A percentile compares a stretch with the other conserved stretches of the same genome.
These are phyloP conservation scores for Prunus campanulata DNA, from an alignment of 306 rosid genomes.

Conservation along the genomic window DNA sequence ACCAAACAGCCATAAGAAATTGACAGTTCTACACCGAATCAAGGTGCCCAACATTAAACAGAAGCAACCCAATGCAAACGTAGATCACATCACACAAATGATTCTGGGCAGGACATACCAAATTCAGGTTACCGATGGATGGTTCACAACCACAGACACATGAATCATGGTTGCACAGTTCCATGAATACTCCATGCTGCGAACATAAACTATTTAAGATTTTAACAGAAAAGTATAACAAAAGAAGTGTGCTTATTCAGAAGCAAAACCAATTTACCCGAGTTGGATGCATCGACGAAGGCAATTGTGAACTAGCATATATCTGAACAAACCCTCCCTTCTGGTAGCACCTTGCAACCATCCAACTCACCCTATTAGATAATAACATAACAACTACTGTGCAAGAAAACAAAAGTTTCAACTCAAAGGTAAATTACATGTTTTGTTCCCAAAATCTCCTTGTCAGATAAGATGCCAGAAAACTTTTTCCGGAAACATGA, in stretches of 20 bases:
- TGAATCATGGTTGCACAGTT: slow-evolving; percentile 53
- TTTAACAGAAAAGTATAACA: slow-evolving; percentile 11
- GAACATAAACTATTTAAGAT: slow-evolving; percentile 26
- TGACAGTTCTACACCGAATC: not conserved
- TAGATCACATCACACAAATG: not conserved
- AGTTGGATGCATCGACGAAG: slow-evolving; percentile 42
- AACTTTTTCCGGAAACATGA: slow-evolving; percentile 74
- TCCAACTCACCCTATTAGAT: slow-evolving; percentile 26
- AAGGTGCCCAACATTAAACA: slow-evolving; percentile 6
- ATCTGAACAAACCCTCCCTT: slow-evolving; percentile 77
- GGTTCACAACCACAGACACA: slow-evolving; percentile 53
- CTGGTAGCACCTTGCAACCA: slow-evolving; percentile 61
- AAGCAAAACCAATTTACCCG: slow-evolving; percentile 40
- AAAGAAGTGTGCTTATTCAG: slow-evolving; percentile 10
- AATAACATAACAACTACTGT: not conserved
- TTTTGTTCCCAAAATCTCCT: slow-evolving; percentile 80
- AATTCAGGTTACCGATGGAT: slow-evolving; percentile 42
- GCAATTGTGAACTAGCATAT: slow-evolving; percentile 54
- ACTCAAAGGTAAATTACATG: slow-evolving; percentile 52
- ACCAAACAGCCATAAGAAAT: not conserved
- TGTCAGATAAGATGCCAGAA: slow-evolving; percentile 62
- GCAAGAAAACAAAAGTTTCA: slow-evolving; percentile 16
- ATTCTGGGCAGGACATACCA: slow-evolving; percentile 42
- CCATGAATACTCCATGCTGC: slow-evolving; percentile 67
- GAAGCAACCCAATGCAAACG: slow-evolving; percentile 13